Evolutionary conservation across 2,329 filamentous ascomycete species (phyloP).

Genomic region (Immersiporthe knoxdaviesiana): DNA sequence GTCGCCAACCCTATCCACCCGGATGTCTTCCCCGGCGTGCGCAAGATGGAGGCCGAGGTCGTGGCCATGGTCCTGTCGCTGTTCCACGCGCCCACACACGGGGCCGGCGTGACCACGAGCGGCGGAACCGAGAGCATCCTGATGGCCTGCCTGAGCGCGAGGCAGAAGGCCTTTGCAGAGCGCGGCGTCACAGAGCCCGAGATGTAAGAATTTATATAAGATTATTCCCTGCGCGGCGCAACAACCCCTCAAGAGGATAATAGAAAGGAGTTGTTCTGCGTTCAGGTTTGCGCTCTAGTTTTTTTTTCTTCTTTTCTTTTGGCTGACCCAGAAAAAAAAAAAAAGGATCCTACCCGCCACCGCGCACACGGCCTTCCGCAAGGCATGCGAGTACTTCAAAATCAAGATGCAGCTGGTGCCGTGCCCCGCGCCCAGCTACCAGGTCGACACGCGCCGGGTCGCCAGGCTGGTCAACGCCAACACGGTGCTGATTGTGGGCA

Average conservation of each 20-base stretch:
- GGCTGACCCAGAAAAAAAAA: too few species aligned
- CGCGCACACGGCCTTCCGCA: slow-evolving; percentile 94
- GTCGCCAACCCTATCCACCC: slow-evolving; percentile 97
- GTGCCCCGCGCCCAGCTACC: slow-evolving; percentile 83
- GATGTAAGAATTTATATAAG: too few species aligned
- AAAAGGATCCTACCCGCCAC: slow-evolving; percentile 88
- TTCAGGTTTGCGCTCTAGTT: too few species aligned
- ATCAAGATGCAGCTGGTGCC: slow-evolving; percentile 91
- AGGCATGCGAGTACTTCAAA: slow-evolving; percentile 93
- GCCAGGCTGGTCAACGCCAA: slow-evolving; percentile 90
- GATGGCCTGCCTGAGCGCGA: slow-evolving; percentile 89
- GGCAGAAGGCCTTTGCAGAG: slow-evolving; percentile 86
- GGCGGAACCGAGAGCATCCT: slow-evolving; percentile 96
- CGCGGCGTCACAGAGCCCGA: slow-evolving; percentile 89
- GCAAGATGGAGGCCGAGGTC: slow-evolving; percentile 99
- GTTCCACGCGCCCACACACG: slow-evolving; percentile 86
- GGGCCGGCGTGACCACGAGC: slow-evolving; percentile 85
- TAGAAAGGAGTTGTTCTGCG: too few species aligned
- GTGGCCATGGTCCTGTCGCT: slow-evolving; percentile 91
- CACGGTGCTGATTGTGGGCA: slow-evolving; percentile 90
- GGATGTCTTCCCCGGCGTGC: slow-evolving; percentile 94
- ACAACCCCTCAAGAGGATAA: too few species aligned
- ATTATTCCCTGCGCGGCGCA: neutral
- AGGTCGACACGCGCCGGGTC: slow-evolving; percentile 78
- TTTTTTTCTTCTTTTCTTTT: too few species aligned